Conservation (phyloP, 2,329 filamentous ascomycete genomes). For the Aspergillus melleus region DNA sequence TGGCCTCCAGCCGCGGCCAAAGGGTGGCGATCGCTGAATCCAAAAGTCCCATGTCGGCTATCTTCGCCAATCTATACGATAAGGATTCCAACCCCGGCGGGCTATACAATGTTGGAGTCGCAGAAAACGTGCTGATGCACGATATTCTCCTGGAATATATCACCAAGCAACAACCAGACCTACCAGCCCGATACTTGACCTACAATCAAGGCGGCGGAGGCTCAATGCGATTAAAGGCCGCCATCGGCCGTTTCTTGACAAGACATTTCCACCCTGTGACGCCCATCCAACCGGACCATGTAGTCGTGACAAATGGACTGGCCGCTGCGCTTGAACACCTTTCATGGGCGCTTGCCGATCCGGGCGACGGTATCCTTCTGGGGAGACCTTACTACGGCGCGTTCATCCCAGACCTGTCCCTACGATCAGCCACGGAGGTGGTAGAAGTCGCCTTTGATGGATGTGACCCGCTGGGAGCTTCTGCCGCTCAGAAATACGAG, state of each 20-base stretch:
- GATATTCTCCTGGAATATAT: conserved; percentile 42
- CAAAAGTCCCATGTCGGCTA: too few relatives aligned
- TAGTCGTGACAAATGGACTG: conserved; percentile 37
- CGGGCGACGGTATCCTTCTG: conserved; percentile 37
- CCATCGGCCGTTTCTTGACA: conserved; percentile 35
- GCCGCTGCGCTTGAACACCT: conserved; percentile 38
- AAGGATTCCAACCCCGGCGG: too few relatives aligned
- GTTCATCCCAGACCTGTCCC: conserved; percentile 49
- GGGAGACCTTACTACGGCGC: conserved; percentile 47
- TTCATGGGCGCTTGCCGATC: conserved; percentile 33
- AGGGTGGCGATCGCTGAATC: background rate
- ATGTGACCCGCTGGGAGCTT: conserved; percentile 44
- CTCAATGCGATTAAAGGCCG: conserved; percentile 24
- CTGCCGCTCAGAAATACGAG: conserved; percentile 49
- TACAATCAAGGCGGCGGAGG: conserved; percentile 39
- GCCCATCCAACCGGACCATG: conserved; percentile 27
- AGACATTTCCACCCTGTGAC: conserved; percentile 29
- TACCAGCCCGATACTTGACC: conserved; percentile 34
- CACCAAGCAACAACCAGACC: conserved; percentile 40
- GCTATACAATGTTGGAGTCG: conserved; percentile 47
- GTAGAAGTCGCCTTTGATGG: conserved; percentile 48
- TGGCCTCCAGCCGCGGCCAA: too few relatives aligned
- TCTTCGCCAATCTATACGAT: too few relatives aligned
- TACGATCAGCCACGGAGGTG: conserved; percentile 45
- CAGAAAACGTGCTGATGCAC: conserved; percentile 57